Evolutionary conservation across 2,329 filamentous ascomycete genomes (phyloP).

Genomic region (Diplodia sapinea): DNA sequence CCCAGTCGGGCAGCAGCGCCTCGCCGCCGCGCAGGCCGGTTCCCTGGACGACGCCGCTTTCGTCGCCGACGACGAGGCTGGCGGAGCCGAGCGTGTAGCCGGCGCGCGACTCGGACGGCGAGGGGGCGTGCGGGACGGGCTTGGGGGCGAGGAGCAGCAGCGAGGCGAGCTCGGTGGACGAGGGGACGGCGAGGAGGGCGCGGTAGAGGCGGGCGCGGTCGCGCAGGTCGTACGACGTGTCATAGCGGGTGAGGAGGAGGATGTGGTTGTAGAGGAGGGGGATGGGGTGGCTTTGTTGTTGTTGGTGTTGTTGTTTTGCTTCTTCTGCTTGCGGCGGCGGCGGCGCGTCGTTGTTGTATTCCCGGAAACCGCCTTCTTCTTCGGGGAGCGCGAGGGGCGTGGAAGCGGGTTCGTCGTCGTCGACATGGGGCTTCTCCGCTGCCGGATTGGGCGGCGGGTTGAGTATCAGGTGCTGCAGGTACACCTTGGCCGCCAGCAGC

Average conservation of each 20-base stretch:
- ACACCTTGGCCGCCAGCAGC: conserved; percentile 93
- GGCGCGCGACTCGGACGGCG: conserved; percentile 82
- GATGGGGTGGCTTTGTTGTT: conserved; percentile 64
- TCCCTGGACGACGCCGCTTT: conserved; percentile 70
- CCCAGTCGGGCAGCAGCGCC: conserved; percentile 84
- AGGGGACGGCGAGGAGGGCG: conserved; percentile 76
- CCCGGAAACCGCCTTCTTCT: conserved; percentile 27
- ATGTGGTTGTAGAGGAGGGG: conserved; percentile 83
- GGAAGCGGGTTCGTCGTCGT: conserved; percentile 27
- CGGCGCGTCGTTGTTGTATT: conserved; percentile 37
- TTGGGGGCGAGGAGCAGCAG: conserved; percentile 93
- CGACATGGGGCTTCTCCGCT: neutral
- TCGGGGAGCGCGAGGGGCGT: conserved; percentile 13
- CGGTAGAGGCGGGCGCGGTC: conserved; percentile 90
- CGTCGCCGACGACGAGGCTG: conserved; percentile 80
- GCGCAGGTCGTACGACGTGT: conserved; percentile 91
- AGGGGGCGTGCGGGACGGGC: conserved; percentile 87
- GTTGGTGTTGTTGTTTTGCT: conserved; percentile 26
- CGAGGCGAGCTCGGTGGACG: conserved; percentile 80
- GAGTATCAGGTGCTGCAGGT: conserved; percentile 82
- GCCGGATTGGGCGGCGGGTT: conserved; percentile 48
- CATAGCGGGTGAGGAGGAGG: conserved; percentile 84
- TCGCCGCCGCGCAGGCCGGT: conserved; percentile 73
- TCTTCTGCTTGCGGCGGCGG: conserved; percentile 32
- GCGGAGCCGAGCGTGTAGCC: conserved; percentile 82